Conservation (phyloP, 352 stramenopile genomes). For the Globisporangium sylvaticum region DNA sequence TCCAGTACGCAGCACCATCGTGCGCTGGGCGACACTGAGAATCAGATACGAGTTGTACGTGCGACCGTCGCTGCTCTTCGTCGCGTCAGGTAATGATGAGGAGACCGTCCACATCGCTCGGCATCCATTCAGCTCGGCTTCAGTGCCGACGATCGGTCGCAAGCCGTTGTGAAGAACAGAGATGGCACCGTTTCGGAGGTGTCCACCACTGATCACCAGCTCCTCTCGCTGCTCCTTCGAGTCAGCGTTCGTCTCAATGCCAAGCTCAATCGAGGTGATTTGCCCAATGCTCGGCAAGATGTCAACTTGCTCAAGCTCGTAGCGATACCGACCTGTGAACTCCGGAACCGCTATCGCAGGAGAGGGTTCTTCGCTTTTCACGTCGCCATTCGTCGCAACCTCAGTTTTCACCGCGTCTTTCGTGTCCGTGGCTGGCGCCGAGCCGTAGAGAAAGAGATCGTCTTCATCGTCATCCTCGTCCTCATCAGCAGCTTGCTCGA, state of each 20-base stretch:
- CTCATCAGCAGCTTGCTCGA: slow-evolving; percentile 13
- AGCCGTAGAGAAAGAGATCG: slow-evolving; percentile 74
- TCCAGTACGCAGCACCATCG: slow-evolving; percentile 81
- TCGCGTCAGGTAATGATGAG: slow-evolving; percentile 45
- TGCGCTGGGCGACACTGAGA: slow-evolving; percentile 72
- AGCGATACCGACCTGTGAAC: slow-evolving; percentile 29
- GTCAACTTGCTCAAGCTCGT: slow-evolving; percentile 62
- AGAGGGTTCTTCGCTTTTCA: slow-evolving; percentile 5
- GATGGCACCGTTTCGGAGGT: slow-evolving; percentile 52
- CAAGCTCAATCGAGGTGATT: slow-evolving; percentile 81
- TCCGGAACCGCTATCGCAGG: not conserved
- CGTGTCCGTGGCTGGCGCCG: slow-evolving; percentile 24
- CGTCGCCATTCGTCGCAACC: slow-evolving; percentile 3
- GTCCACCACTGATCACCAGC: slow-evolving; percentile 74
- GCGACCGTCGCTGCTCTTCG: slow-evolving; percentile 44
- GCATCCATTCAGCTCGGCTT: slow-evolving; percentile 76
- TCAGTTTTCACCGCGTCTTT: slow-evolving; percentile 15
- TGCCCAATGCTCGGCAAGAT: slow-evolving; percentile 69
- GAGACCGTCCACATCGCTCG: slow-evolving; percentile 86
- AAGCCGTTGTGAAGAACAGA: slow-evolving; percentile 79
- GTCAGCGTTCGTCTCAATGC: slow-evolving; percentile 67
- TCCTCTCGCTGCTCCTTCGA: slow-evolving; percentile 77
- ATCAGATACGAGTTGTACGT: slow-evolving; percentile 81
- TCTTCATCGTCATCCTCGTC: slow-evolving; percentile 67
- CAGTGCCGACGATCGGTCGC: slow-evolving; percentile 79